phyloP scores from a whole-genome alignment of 2,329 filamentous ascomycete genomes.

The Stachybotrys chartarum region DNA sequence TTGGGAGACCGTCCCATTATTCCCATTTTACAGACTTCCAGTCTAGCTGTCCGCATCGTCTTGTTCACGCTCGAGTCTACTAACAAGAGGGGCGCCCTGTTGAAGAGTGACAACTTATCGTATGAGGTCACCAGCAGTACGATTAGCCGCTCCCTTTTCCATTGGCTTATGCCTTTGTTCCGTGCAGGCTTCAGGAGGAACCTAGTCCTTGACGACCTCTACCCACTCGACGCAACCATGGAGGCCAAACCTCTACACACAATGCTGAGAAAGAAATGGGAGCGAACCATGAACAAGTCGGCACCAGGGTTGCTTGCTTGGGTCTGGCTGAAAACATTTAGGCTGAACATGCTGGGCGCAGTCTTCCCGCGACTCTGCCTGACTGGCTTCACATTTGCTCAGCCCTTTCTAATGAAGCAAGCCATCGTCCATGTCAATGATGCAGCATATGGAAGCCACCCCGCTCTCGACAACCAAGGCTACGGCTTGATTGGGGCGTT shows the following conservation, averaged over 20 bases:
- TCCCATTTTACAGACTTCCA: conserved; percentile 31
- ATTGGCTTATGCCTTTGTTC: conserved; percentile 46
- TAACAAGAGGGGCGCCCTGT: conserved; percentile 36
- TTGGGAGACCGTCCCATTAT: conserved; percentile 23
- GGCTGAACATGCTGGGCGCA: conserved; percentile 4
- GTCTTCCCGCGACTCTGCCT: conserved; percentile 11
- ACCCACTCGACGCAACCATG: conserved; percentile 12
- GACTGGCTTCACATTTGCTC: conserved; percentile 17
- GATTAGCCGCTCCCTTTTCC: conserved; percentile 41
- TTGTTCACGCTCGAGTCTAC: conserved; percentile 35
- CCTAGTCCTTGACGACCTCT: conserved; percentile 29
- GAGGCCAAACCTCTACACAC: conserved; percentile 8
- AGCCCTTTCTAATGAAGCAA: conserved; percentile 16
- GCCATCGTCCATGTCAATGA: conserved; percentile 5
- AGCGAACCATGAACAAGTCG: conserved; percentile 10
- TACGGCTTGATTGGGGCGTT: conserved; percentile 20
- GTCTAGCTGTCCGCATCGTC: conserved; percentile 32
- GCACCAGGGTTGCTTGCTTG: conserved; percentile 6
- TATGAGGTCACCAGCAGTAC: conserved; percentile 40
- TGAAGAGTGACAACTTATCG: conserved; percentile 24
- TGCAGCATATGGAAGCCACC: not conserved
- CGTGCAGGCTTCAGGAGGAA: conserved; percentile 15
- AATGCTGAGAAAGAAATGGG: conserved; percentile 11
- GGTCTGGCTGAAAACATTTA: conserved; percentile 6
- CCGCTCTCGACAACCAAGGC: conserved; percentile 10